Evolutionary conservation across 1,139 yeast genomes (phyloP).

Genomic region (Yamadazyma blattariae): DNA sequence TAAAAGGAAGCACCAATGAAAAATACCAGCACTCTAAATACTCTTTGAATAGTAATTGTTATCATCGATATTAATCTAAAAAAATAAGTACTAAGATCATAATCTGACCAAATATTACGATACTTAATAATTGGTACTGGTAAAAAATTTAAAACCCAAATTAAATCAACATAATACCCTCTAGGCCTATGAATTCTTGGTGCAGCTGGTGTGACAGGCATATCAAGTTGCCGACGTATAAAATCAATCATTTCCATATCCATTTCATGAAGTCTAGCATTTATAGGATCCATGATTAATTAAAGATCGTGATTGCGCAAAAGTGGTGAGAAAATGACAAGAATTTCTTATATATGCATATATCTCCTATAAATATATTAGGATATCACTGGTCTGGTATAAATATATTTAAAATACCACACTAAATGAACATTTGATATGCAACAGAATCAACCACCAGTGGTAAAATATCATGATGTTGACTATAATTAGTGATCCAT

Average conservation of each 20-base stretch:
- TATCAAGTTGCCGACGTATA: too few relatives aligned
- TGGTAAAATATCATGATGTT: slow-evolving; percentile 3
- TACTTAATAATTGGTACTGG: slow-evolving; percentile 31
- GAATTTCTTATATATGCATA: not conserved
- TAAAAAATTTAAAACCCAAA: slow-evolving; percentile 18
- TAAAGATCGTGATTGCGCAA: too few relatives aligned
- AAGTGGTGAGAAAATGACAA: not conserved
- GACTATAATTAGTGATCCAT: slow-evolving; percentile 6
- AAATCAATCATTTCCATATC: slow-evolving; percentile 22
- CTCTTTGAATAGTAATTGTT: slow-evolving; percentile 9
- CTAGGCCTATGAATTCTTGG: not conserved
- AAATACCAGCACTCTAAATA: slow-evolving; percentile 19
- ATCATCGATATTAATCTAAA: slow-evolving; percentile 4
- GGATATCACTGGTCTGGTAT: too few relatives aligned
- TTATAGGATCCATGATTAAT: not conserved
- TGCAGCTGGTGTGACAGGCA: too few relatives aligned
- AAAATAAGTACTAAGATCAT: slow-evolving; percentile 3
- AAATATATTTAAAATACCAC: not conserved
- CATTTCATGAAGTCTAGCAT: slow-evolving; percentile 5
- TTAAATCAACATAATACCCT: slow-evolving; percentile 10
- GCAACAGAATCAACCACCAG: slow-evolving; percentile 1
- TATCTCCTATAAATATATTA: too few relatives aligned
- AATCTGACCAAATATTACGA: slow-evolving; percentile 23
- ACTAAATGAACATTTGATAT: not conserved
- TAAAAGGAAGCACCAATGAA: slow-evolving; percentile 17